phyloP scores from a whole-genome alignment of 2,329 filamentous ascomycete genomes.

The Ceratocystis huliohia region DNA sequence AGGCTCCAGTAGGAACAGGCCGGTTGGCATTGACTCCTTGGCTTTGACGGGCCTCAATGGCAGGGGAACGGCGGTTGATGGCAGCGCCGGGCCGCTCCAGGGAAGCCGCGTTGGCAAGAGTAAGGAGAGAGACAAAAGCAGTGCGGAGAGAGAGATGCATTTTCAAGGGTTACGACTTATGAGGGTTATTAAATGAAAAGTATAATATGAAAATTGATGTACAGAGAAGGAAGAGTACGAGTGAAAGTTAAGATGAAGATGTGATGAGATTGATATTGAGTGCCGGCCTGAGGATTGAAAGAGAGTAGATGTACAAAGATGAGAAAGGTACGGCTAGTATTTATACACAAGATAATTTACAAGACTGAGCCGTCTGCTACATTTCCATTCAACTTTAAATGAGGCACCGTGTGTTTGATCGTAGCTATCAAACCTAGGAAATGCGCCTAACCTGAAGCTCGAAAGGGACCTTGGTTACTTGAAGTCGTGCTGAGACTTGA shows the following conservation, averaged over 20 bases:
- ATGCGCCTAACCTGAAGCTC: not conserved
- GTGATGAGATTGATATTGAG: slow-evolving; percentile 8
- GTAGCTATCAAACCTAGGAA: not conserved
- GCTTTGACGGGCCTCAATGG: slow-evolving; percentile 22
- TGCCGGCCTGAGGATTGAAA: slow-evolving; percentile 15
- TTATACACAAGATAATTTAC: not conserved
- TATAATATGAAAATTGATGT: slow-evolving; percentile 5
- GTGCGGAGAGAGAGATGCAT: slow-evolving; percentile 26
- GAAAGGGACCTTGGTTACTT: too few species aligned
- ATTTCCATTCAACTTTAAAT: not conserved
- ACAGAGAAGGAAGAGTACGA: slow-evolving; percentile 13
- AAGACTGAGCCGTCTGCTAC: not conserved
- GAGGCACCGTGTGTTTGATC: not conserved
- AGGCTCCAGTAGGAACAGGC: slow-evolving; percentile 28
- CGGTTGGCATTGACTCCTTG: slow-evolving; percentile 28
- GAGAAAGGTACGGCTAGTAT: not conserved
- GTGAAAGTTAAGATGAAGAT: slow-evolving; percentile 6
- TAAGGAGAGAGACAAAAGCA: slow-evolving; percentile 25
- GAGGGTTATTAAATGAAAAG: not conserved
- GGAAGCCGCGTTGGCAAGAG: slow-evolving; percentile 22
- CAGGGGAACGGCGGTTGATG: slow-evolving; percentile 23
- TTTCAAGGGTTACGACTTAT: slow-evolving; percentile 16
- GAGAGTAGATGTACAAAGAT: not conserved
- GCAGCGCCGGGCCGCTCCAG: slow-evolving; percentile 14
- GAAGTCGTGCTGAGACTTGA: too few species aligned